A percentile compares a stretch with the other conserved stretches of the same genome.
Evolutionary conservation across 345 rosid genomes (phyloP).

Genomic region (Populus euphratica): DNA sequence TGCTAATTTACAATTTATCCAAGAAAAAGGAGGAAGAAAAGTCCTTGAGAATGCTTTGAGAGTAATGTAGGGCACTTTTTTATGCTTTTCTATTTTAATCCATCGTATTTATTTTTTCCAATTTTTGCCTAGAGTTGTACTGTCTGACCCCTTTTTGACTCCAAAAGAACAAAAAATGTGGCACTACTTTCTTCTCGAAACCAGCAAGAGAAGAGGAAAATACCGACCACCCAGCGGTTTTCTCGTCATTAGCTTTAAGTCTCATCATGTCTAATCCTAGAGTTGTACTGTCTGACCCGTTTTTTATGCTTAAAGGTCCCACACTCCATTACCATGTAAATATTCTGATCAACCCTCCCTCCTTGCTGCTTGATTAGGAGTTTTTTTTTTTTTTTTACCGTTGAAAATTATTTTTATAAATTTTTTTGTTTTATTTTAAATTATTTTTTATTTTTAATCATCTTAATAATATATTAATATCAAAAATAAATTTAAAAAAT

Average conservation of each 20-base stretch:
- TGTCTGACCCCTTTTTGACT: slow-evolving; percentile 2
- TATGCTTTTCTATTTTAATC: not conserved
- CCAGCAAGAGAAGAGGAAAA: not conserved
- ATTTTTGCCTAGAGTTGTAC: slow-evolving; percentile 7
- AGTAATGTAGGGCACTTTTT: not conserved
- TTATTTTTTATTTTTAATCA: too few species aligned
- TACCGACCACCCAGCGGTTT: not conserved
- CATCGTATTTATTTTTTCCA: not conserved
- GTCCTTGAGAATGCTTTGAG: not conserved
- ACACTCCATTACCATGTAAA: not conserved
- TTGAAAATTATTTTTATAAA: too few species aligned
- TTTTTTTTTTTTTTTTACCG: too few species aligned
- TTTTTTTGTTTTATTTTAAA: too few species aligned
- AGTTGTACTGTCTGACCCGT: too few species aligned
- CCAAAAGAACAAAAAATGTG: not conserved
- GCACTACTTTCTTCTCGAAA: not conserved
- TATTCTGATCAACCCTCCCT: too few species aligned
- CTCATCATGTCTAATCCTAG: slow-evolving; percentile 12
- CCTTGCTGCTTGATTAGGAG: not conserved
- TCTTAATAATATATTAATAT: too few species aligned
- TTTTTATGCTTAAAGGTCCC: not conserved
- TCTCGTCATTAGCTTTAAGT: slow-evolving; percentile 4
- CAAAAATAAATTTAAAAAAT: too few species aligned
- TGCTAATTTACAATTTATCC: too few species aligned
- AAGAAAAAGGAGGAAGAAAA: too few species aligned